Conservation (phyloP, 257 asterid genomes). For the Solanum arcanum region DNA sequence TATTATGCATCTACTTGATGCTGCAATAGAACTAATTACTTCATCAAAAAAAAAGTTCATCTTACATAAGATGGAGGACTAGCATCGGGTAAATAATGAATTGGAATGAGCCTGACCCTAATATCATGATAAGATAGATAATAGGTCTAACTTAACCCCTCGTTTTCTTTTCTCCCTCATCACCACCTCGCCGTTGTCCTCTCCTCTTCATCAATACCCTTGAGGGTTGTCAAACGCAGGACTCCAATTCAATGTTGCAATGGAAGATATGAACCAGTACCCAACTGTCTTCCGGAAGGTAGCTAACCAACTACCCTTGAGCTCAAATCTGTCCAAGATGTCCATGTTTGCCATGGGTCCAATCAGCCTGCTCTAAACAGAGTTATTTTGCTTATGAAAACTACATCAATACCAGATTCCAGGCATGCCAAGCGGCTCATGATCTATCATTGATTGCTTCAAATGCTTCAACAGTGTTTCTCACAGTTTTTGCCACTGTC, state of each 20-base stretch:
- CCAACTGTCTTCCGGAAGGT: conserved; percentile 54
- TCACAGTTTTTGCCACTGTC: too few relatives aligned
- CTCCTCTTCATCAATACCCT: background rate
- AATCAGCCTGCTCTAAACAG: conserved; percentile 40
- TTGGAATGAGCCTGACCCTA: background rate
- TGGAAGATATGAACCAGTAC: conserved; percentile 49
- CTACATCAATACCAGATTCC: conserved; percentile 18
- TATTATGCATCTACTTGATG: too few relatives aligned
- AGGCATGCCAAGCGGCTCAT: too few relatives aligned
- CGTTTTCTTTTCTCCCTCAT: background rate
- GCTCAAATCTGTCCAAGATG: conserved; percentile 38
- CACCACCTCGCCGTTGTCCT: background rate
- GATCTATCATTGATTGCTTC: too few relatives aligned
- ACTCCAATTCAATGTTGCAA: conserved; percentile 4
- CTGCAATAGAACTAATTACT: too few relatives aligned
- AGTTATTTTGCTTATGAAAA: conserved; percentile 50
- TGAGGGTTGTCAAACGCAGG: background rate
- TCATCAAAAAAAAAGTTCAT: too few relatives aligned
- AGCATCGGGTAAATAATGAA: background rate
- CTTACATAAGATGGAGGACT: background rate
- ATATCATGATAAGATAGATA: background rate
- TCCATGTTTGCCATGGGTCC: conserved; percentile 38
- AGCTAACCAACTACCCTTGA: conserved; percentile 63
- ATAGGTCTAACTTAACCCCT: background rate
- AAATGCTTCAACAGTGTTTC: too few relatives aligned